Evolutionary conservation across 139 green algal genomes (phyloP).

Genomic region (Chlorella sp.): DNA sequence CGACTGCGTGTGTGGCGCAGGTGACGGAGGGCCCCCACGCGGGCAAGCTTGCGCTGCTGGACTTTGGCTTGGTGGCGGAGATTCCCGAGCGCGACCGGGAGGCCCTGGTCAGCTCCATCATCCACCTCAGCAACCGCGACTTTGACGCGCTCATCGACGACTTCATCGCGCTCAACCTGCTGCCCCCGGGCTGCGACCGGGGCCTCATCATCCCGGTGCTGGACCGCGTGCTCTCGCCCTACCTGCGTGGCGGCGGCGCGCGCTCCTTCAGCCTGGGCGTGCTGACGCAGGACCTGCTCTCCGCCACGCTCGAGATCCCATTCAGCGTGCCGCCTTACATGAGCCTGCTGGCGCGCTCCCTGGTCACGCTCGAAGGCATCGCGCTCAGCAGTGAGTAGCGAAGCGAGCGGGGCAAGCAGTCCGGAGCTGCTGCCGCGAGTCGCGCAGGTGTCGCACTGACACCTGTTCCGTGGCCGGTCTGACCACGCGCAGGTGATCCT

Average conservation of each 20-base stretch:
- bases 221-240: conserved; percentile 69
- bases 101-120: conserved; percentile 68
- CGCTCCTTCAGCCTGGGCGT: conserved; percentile 62
- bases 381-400: conserved; percentile 54
- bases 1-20: no score
- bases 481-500: conserved; percentile 57
- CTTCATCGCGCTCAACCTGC: conserved; percentile 77
- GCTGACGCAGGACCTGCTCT: conserved; percentile 58
- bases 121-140: conserved; percentile 78
- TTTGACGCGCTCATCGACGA: conserved; percentile 72
- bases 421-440: no score
- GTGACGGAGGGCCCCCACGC: conserved; percentile 63
- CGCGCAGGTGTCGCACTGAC: no score
- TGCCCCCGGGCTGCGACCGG: conserved; percentile 35
- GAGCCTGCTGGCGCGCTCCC: conserved; percentile 58
- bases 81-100: conserved; percentile 43
- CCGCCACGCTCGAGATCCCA: conserved; percentile 73
- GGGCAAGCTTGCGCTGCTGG: conserved; percentile 75
- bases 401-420: no score
- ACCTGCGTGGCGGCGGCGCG: conserved; percentile 74
- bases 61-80: conserved; percentile 83
- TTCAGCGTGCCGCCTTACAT: conserved; percentile 90
- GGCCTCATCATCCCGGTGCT: conserved; percentile 68
- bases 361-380: conserved; percentile 74
- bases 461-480: no score